Percentiles rank a stretch among this genome's conserved stretches.
Evolutionary conservation across 1,284 basidiomycete species (phyloP).

Genomic region (Malassezia caprae): DNA sequence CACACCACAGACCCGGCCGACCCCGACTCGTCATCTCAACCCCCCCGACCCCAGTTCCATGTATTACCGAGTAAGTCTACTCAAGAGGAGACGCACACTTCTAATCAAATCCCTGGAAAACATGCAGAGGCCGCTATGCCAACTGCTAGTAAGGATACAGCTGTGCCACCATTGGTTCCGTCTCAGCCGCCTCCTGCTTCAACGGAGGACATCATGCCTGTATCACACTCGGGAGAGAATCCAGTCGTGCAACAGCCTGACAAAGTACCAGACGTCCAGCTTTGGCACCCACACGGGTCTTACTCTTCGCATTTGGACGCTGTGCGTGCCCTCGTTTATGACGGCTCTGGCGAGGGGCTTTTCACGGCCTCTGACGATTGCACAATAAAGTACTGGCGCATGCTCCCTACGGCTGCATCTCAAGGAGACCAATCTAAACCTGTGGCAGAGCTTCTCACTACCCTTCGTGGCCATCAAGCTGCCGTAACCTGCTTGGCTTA

Average conservation of each 20-base stretch:
- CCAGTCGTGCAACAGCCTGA: background rate
- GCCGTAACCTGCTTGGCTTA: slow-evolving; percentile 79
- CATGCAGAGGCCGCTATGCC: background rate
- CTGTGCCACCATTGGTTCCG: background rate
- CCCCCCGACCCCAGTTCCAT: background rate
- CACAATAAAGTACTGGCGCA: slow-evolving; percentile 89
- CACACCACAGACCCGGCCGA: slow-evolving; percentile 13
- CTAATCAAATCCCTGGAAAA: background rate
- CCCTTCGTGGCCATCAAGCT: slow-evolving; percentile 81
- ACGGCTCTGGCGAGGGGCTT: slow-evolving; percentile 65
- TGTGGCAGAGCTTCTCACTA: slow-evolving; percentile 54
- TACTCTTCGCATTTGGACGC: slow-evolving; percentile 73
- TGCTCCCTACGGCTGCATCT: slow-evolving; percentile 39
- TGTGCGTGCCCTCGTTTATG: slow-evolving; percentile 78
- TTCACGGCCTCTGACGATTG: slow-evolving; percentile 88
- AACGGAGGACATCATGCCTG: background rate
- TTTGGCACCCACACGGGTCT: slow-evolving; percentile 40
- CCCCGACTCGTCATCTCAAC: background rate
- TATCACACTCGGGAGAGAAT: background rate
- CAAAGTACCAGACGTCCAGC: slow-evolving; percentile 25
- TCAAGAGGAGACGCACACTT: background rate
- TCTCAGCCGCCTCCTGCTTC: background rate
- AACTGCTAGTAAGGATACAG: background rate
- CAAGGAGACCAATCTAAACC: slow-evolving; percentile 27
- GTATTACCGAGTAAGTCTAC: background rate